A percentile compares a stretch with the other conserved stretches of the same genome.
These are phyloP conservation scores for Schizothecium vesticola DNA, from an alignment of 495 filamentous ascomycete species.

Conservation along the genomic window DNA sequence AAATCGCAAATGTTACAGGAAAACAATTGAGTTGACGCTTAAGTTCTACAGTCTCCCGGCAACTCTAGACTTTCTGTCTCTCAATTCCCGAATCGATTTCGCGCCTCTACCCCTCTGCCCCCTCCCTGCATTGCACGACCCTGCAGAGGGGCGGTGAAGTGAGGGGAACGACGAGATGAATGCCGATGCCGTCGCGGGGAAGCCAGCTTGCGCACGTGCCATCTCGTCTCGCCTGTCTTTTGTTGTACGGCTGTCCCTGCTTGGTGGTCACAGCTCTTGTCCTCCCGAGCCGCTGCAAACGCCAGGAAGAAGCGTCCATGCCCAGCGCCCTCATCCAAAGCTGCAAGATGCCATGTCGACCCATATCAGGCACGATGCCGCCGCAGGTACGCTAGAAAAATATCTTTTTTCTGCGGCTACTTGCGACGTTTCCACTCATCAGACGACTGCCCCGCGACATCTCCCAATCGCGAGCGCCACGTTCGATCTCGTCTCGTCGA, in stretches of 20 bases:
- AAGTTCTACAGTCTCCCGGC: neutral
- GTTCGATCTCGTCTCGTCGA: neutral
- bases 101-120: neutral
- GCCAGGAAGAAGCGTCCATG: neutral
- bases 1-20: neutral
- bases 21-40: neutral
- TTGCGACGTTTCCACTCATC: neutral
- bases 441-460: neutral
- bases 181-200: neutral
- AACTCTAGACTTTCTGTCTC: neutral
- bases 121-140: neutral
- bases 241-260: neutral
- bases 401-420: neutral
- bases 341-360: neutral
- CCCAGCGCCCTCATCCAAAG: neutral
- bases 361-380: neutral
- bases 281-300: neutral
- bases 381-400: neutral
- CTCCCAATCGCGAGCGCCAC: neutral
- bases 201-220: constrained; percentile 8
- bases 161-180: neutral
- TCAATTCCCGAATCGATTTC: neutral
- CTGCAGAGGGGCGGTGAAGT: constrained; percentile 13
- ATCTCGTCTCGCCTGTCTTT: neutral
- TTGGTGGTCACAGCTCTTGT: neutral